These are phyloP conservation scores for Eucalyptus lansdowneana DNA, from an alignment of 345 rosid species.

Conservation along the genomic window DNA sequence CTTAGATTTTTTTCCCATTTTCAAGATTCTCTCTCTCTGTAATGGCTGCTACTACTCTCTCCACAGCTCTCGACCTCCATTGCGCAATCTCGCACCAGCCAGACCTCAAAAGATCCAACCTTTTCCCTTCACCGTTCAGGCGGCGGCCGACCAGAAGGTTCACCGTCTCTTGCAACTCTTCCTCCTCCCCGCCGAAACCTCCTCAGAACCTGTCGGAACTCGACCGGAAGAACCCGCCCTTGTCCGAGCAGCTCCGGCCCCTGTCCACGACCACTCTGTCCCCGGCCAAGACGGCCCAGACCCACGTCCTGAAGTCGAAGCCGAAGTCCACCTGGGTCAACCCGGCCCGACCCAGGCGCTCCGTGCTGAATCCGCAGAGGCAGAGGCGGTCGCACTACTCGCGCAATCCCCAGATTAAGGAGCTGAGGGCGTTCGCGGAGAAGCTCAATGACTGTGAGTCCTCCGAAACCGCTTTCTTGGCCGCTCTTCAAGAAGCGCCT, in stretches of 20 bases:
- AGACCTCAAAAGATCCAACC: conserved; percentile 10
- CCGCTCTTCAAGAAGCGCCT: conserved; percentile 46
- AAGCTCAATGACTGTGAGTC: conserved; percentile 52
- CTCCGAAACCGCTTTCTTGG: conserved; percentile 29
- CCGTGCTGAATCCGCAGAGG: conserved; percentile 76
- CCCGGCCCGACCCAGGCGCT: conserved; percentile 71
- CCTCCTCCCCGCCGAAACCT: conserved; percentile 14
- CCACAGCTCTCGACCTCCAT: conserved; percentile 48
- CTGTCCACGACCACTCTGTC: conserved; percentile 57
- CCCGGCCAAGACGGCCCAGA: conserved; percentile 5
- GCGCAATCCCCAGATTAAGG: conserved; percentile 48
- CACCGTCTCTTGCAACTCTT: conserved; percentile 22
- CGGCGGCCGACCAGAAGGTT: conserved; percentile 20
- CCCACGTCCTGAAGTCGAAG: conserved; percentile 34
- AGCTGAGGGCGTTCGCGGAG: conserved; percentile 50
- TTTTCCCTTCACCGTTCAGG: conserved; percentile 10
- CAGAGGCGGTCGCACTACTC: conserved; percentile 57
- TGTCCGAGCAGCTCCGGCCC: conserved; percentile 80
- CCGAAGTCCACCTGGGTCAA: conserved; percentile 85
- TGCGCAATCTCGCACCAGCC: conserved; percentile 7
- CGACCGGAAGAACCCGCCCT: conserved; percentile 34
- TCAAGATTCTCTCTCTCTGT: not conserved
- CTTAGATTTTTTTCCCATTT: not conserved
- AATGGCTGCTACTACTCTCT: conserved; percentile 16
- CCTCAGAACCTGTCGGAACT: conserved; percentile 16